Percentiles rank a stretch among this genome's conserved stretches.
Evolutionary conservation across 177 flowering plant species (phyloP).

Genomic region (Vitis hybrid): DNA sequence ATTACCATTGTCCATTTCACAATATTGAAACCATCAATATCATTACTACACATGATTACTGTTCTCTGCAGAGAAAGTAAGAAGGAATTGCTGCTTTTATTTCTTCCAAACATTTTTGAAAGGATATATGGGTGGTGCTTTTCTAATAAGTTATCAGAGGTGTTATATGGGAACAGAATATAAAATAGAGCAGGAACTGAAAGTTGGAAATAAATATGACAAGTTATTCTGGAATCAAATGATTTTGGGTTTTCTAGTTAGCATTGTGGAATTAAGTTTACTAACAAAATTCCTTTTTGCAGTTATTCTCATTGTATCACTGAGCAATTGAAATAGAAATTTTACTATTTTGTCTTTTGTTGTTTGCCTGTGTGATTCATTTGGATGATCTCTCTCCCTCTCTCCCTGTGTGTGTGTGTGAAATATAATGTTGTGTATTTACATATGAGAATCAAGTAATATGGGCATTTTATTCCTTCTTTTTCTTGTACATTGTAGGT

Average conservation of each 20-base stretch:
- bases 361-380: neutral
- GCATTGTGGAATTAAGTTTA: no score
- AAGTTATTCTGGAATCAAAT: no score
- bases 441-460: neutral
- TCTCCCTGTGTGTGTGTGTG: neutral
- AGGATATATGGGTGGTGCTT: neutral
- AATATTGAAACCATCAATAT: no score
- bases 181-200: neutral
- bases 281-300: no score
- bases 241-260: no score
- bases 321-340: neutral
- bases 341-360: neutral
- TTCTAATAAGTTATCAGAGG: neutral
- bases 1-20: no score
- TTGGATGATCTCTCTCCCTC: neutral
- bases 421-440: neutral
- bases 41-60: no score
- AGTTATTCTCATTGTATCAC: no score
- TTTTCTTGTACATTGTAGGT: no score
- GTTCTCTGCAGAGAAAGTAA: no score
- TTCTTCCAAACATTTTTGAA: neutral
- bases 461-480: neutral
- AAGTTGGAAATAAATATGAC: neutral
- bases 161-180: neutral
- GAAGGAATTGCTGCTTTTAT: neutral